Conservation (phyloP, 169 alveolate species). For the Neospora caninum region DNA sequence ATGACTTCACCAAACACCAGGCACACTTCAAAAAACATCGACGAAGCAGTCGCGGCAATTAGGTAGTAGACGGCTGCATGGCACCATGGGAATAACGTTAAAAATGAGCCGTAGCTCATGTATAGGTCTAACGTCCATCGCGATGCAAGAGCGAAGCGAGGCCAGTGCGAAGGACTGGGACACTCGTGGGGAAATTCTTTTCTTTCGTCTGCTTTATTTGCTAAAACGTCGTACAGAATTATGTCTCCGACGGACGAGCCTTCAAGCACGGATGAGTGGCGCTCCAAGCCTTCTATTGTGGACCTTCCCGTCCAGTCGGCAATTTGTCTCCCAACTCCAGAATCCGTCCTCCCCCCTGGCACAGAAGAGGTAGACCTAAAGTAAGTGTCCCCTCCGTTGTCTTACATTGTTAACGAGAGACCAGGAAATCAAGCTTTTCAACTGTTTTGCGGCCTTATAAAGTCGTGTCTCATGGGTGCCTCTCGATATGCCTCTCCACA, state of each 20-base stretch:
- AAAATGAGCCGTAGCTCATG: too few relatives aligned
- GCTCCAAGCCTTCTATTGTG: conserved; percentile 53
- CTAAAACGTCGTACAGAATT: not conserved
- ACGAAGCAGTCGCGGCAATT: too few relatives aligned
- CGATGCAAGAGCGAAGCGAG: too few relatives aligned
- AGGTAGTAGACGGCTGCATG: too few relatives aligned
- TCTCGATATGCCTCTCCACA: not conserved
- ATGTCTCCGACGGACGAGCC: conserved; percentile 24
- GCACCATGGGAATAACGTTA: too few relatives aligned
- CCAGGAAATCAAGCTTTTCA: not conserved
- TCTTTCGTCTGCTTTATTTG: not conserved
- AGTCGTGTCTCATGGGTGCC: too few relatives aligned
- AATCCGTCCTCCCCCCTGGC: conserved; percentile 42
- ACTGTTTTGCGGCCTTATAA: too few relatives aligned
- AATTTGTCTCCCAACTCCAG: conserved; percentile 60
- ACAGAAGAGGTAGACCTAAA: conserved; percentile 47
- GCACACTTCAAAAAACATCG: too few relatives aligned
- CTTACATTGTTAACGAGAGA: not conserved
- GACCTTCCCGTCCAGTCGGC: conserved; percentile 68
- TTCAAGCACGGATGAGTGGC: conserved; percentile 36
- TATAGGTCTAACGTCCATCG: too few relatives aligned
- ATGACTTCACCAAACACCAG: too few relatives aligned
- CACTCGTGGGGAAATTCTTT: too few relatives aligned
- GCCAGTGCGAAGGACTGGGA: too few relatives aligned
- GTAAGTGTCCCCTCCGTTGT: not conserved